Evolutionary conservation across 148 eudicot genomes (phyloP).

Genomic region (Fagopyrum homotropicum): DNA sequence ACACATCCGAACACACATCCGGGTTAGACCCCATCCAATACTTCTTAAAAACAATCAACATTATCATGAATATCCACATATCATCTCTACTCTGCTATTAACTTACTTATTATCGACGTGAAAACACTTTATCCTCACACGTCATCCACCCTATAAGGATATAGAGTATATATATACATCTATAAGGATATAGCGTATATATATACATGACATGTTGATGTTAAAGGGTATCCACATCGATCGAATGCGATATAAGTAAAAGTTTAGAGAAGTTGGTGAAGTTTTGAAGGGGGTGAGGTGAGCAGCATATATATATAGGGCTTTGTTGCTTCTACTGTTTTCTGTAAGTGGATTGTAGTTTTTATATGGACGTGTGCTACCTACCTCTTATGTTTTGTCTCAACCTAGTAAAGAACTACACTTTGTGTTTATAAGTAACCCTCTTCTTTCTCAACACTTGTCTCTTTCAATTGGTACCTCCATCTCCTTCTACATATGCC

Average conservation of each 20-base stretch:
- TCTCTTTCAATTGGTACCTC: background rate
- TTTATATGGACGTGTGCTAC: conserved; percentile 6
- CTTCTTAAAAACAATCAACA: too few relatives aligned
- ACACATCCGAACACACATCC: too few relatives aligned
- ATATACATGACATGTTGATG: too few relatives aligned
- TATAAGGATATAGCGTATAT: too few relatives aligned
- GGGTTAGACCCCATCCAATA: too few relatives aligned
- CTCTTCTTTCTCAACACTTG: background rate
- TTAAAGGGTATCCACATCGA: too few relatives aligned
- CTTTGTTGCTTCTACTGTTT: conserved; percentile 7
- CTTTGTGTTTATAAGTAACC: background rate
- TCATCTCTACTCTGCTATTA: too few relatives aligned
- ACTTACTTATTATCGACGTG: too few relatives aligned
- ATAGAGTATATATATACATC: too few relatives aligned
- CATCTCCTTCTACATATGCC: background rate
- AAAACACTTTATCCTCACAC: too few relatives aligned
- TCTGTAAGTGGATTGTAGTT: background rate
- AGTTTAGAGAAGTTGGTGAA: background rate
- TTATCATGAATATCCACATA: too few relatives aligned
- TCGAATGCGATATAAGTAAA: background rate
- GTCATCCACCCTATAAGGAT: too few relatives aligned
- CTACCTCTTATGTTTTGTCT: conserved; percentile 5
- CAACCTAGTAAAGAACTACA: background rate
- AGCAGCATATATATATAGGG: background rate
- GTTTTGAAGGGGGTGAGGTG: background rate